A percentile compares a stretch with the other conserved stretches of the same genome.
Conservation (phyloP, 805 yeast species). For the Ogataea populi-albae region DNA sequence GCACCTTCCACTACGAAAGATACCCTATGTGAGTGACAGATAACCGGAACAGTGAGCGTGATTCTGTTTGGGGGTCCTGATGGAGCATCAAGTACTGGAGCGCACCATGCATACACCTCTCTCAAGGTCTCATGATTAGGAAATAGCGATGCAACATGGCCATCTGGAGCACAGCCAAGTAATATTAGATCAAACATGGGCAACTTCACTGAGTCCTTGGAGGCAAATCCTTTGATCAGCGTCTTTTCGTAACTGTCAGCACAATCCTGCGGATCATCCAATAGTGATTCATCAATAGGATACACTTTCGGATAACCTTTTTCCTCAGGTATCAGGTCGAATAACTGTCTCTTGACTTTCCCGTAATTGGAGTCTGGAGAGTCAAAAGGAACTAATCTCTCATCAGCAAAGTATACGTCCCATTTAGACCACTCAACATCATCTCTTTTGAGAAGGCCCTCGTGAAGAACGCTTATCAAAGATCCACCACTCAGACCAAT, state of each 20-base stretch:
- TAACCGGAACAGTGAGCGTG: constrained; percentile 89
- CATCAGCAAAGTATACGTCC: constrained; percentile 97
- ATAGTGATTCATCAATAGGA: constrained; percentile 75
- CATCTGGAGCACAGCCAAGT: constrained; percentile 98
- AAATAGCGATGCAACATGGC: constrained; percentile 94
- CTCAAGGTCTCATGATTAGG: constrained; percentile 88
- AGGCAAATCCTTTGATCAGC: constrained; percentile 86
- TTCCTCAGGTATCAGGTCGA: constrained; percentile 60
- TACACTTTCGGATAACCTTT: constrained; percentile 63
- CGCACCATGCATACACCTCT: constrained; percentile 92
- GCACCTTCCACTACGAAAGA: constrained; percentile 96
- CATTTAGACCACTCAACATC: constrained; percentile 85
- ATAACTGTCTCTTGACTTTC: constrained; percentile 75
- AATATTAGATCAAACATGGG: constrained; percentile 91
- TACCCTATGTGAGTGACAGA: constrained; percentile 88
- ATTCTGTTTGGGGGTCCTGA: constrained; percentile 82
- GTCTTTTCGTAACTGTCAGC: constrained; percentile 91
- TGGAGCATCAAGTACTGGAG: constrained; percentile 90
- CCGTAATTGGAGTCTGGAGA: constrained; percentile 86
- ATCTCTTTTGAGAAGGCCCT: constrained; percentile 72
- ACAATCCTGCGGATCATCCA: constrained; percentile 83
- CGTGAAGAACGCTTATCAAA: constrained; percentile 76
- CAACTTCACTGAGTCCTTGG: constrained; percentile 90
- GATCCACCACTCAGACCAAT: constrained; percentile 95
- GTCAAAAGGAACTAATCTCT: constrained; percentile 85